A percentile compares a stretch with the other conserved stretches of the same genome.
These are phyloP conservation scores for Colletotrichum sp. DNA, from an alignment of 2,329 filamentous ascomycete genomes.

Conservation along the genomic window DNA sequence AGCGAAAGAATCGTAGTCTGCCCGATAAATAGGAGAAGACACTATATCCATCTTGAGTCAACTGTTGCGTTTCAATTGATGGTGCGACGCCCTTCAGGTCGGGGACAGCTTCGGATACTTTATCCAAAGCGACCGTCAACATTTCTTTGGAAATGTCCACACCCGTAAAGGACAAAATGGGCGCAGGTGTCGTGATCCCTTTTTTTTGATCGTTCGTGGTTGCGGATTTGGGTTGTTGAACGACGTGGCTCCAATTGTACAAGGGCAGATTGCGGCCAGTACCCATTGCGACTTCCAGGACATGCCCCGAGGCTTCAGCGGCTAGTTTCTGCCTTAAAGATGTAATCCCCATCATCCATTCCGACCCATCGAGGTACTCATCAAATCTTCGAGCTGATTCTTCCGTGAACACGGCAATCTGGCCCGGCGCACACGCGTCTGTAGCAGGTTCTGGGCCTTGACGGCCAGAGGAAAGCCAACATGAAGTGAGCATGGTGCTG, in stretches of 20 bases:
- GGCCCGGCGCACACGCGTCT: constrained; percentile 50
- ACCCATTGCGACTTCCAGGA: constrained; percentile 67
- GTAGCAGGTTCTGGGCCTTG: constrained; percentile 24
- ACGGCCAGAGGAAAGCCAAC: background rate
- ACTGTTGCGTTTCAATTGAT: background rate
- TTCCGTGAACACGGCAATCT: constrained; percentile 49
- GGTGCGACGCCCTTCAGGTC: constrained; percentile 35
- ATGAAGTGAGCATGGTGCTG: constrained; percentile 11
- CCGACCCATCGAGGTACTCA: constrained; percentile 59
- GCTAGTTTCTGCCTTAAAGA: constrained; percentile 55
- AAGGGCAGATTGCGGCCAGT: constrained; percentile 66
- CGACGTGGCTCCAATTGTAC: constrained; percentile 54
- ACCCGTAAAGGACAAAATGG: constrained; percentile 62
- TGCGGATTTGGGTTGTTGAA: background rate
- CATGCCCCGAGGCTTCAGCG: constrained; percentile 55
- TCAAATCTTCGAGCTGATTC: constrained; percentile 62
- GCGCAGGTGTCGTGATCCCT: background rate
- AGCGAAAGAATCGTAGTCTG: constrained; percentile 52
- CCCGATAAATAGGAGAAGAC: constrained; percentile 38
- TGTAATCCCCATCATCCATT: constrained; percentile 62
- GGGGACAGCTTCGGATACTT: constrained; percentile 50
- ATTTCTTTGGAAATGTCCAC: constrained; percentile 67
- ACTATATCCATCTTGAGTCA: background rate
- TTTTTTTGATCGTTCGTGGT: background rate
- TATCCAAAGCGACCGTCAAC: constrained; percentile 61